A percentile compares a stretch with the other conserved stretches of the same genome.
Evolutionary conservation across 352 stramenopile genomes (phyloP).

Genomic region (Phytophthora meadii): DNA sequence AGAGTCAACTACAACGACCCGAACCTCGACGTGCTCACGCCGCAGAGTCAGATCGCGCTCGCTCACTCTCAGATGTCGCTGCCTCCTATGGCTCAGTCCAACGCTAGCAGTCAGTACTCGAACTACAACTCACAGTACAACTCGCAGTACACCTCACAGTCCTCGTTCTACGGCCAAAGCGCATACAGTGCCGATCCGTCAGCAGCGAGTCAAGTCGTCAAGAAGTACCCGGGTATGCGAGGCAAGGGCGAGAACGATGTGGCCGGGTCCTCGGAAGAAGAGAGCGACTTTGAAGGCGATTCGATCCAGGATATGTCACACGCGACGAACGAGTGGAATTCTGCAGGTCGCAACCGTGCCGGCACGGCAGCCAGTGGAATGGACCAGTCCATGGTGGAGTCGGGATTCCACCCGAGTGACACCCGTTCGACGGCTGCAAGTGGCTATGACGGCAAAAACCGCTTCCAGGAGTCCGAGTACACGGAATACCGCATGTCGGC

Average conservation of each 20-base stretch:
- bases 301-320: conserved; percentile 50
- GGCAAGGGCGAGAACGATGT: conserved; percentile 40
- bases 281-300: conserved; percentile 52
- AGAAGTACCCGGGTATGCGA: conserved; percentile 37
- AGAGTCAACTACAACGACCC: conserved; percentile 58
- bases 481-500: conserved; percentile 40
- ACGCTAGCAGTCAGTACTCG: conserved; percentile 41
- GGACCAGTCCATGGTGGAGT: conserved; percentile 26
- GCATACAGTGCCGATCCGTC: conserved; percentile 29
- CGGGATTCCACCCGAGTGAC: conserved; percentile 17
- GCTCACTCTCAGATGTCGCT: conserved; percentile 48
- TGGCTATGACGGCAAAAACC: conserved; percentile 20
- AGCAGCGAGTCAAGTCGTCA: conserved; percentile 20
- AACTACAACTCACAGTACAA: conserved; percentile 17
- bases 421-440: conserved; percentile 38
- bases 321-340: conserved; percentile 38
- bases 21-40: conserved; percentile 66
- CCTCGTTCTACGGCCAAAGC: conserved; percentile 37
- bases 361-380: conserved; percentile 10
- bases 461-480: conserved; percentile 36
- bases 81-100: conserved; percentile 40
- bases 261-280: conserved; percentile 38
- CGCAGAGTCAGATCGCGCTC: conserved; percentile 62
- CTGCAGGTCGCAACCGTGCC: conserved; percentile 22
- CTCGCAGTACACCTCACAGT: conserved; percentile 23